Evolutionary conservation across 2,329 filamentous ascomycete genomes (phyloP).

Genomic region (Penicillium concentricum): DNA sequence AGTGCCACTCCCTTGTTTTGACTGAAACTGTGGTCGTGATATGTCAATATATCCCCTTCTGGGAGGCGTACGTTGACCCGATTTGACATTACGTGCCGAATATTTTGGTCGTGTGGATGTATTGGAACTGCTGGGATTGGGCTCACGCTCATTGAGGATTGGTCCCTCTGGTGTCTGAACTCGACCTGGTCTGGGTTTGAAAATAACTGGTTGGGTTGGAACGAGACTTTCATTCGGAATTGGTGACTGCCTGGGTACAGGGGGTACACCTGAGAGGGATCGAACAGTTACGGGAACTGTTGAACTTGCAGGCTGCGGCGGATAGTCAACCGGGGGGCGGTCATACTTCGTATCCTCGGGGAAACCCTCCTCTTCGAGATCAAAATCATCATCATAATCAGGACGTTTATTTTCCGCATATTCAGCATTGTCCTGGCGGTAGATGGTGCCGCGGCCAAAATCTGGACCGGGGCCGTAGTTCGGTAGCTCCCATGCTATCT

Average conservation of each 20-base stretch:
- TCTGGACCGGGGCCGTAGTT: constrained; percentile 3
- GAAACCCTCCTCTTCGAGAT: not conserved
- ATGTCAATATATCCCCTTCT: not conserved
- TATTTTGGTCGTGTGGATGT: not conserved
- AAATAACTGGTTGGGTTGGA: not conserved
- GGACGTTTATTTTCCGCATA: no score
- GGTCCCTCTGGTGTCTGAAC: not conserved
- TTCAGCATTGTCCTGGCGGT: not conserved
- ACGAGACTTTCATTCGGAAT: not conserved
- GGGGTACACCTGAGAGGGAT: not conserved
- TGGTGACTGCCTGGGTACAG: no score
- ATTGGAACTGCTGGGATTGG: not conserved
- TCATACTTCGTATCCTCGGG: not conserved
- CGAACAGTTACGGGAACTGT: not conserved
- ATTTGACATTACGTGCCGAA: not conserved
- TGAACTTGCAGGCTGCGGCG: not conserved
- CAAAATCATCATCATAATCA: not conserved
- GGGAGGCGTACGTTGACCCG: not conserved
- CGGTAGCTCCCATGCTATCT: constrained; percentile 2
- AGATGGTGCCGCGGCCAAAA: not conserved
- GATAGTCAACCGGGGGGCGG: not conserved
- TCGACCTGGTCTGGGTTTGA: not conserved
- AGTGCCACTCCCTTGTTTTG: not conserved
- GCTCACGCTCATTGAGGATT: not conserved
- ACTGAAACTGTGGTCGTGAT: not conserved